These are phyloP conservation scores for Lanmaoa rubissima DNA, from an alignment of 768 basidiomycete species.

Conservation along the genomic window DNA sequence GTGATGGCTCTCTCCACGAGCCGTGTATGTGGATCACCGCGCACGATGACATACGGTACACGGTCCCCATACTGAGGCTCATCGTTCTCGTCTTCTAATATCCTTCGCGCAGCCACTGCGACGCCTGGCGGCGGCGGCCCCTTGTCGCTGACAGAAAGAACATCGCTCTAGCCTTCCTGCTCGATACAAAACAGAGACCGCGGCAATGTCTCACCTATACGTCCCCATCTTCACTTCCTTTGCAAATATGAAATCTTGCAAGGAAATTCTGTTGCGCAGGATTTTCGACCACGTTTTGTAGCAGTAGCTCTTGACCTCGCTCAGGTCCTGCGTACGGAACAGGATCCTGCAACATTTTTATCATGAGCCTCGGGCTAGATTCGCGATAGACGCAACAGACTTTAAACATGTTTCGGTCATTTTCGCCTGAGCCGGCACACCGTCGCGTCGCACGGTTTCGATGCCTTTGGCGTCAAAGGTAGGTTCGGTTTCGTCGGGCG, in stretches of 20 bases:
- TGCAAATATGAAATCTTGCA: constrained; percentile 94
- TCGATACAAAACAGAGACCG: background rate
- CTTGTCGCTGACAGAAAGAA: constrained; percentile 56
- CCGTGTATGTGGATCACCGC: constrained; percentile 58
- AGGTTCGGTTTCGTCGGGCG: constrained; percentile 72
- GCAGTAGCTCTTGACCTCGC: constrained; percentile 86
- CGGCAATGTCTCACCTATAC: constrained; percentile 60
- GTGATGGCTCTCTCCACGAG: constrained; percentile 74
- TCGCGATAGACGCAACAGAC: constrained; percentile 41
- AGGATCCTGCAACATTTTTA: constrained; percentile 60
- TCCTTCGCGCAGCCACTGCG: constrained; percentile 74
- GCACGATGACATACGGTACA: constrained; percentile 84
- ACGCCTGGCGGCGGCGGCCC: constrained; percentile 90
- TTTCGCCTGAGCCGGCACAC: constrained; percentile 86
- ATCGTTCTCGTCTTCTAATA: constrained; percentile 70
- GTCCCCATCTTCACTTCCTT: constrained; percentile 93
- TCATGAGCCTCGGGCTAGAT: background rate
- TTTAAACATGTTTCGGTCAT: constrained; percentile 90
- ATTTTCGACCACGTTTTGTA: constrained; percentile 81
- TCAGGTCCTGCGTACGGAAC: constrained; percentile 88
- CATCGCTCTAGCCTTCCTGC: background rate
- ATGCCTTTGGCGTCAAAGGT: constrained; percentile 96
- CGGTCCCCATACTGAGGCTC: constrained; percentile 94
- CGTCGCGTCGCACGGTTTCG: constrained; percentile 93
- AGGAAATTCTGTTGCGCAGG: constrained; percentile 71